Evolutionary conservation across 2,329 filamentous ascomycete genomes (phyloP), one percentile per base, ranked within the genome.

Genomic region (Phialophora verrucosa): DNA sequence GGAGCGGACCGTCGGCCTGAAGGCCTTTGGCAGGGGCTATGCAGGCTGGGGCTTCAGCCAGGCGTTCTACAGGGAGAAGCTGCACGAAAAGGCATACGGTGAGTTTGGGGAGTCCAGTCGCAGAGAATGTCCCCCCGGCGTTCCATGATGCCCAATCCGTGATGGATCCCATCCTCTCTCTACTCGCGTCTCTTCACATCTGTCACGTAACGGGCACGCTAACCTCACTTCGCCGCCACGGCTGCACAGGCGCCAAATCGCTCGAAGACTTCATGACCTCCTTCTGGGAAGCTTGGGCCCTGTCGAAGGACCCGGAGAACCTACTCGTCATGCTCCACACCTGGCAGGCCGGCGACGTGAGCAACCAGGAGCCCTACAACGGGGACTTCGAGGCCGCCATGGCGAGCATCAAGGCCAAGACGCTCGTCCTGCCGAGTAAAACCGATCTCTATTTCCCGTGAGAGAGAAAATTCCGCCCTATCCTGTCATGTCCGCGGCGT

Each of bases 361-460:
- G 90, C 3, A 78, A 85, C 4, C 89, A 92, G 73, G 83, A 87
- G 62, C 88, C 87, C 2, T 93, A 91, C 69, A 84, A 88, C 65
- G 88, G 86, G 1, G 79, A 90, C 68, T 90, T 92, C 69, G 83
- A 84, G 65, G 83, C 84, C 61, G 87, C 89, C 0, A 83, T 94
- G 85, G 81, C 82, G 55, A 83, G 81, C 2, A 92, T 94, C 76
- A 90, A 89, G 75, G 88, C 90, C 0, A 91, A 88, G 72, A 88
- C 86, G 0, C 78, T 94, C 50, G 88, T 94, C 3, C 76, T 93
- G 14, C 91, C 91, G 0, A 79, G 82, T 25, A 87, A 90, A 74
- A 93, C 90, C 0, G 91, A 94, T 74, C 81, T 94, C 4, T 94
- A 94, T 74, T 94, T 95, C 70, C 90, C 91, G 82, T 87, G 74